These are phyloP conservation scores for Rehmannia glutinosa DNA, from an alignment of 257 asterid genomes.

Conservation along the genomic window DNA sequence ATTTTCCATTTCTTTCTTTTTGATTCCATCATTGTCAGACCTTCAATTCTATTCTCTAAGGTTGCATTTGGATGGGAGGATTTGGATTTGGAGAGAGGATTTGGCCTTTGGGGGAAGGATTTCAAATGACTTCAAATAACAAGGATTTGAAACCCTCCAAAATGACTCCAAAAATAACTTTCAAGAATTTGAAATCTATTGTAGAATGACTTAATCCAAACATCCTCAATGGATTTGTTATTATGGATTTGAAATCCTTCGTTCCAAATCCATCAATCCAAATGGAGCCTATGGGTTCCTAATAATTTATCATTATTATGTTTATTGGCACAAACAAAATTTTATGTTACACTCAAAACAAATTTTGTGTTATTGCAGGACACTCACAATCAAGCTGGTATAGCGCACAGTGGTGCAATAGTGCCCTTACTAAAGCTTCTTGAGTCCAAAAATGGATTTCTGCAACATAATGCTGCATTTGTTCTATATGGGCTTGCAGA, in stretches of 20 bases:
- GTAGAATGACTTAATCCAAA: too few relatives aligned
- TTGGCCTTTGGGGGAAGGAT: too few relatives aligned
- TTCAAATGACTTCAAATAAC: too few relatives aligned
- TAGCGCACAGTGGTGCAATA: constrained; percentile 69
- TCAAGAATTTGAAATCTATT: too few relatives aligned
- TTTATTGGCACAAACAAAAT: background rate
- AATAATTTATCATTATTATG: background rate
- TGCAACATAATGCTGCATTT: constrained; percentile 84
- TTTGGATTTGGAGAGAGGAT: too few relatives aligned
- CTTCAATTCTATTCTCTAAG: background rate
- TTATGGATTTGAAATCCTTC: too few relatives aligned
- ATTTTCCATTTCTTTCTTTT: background rate
- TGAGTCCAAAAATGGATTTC: constrained; percentile 64
- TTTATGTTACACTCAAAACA: background rate
- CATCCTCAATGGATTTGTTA: too few relatives aligned
- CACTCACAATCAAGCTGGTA: constrained; percentile 76
- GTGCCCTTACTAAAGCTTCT: constrained; percentile 62
- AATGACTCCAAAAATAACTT: too few relatives aligned
- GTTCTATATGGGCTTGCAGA: constrained; percentile 81
- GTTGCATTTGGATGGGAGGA: too few relatives aligned
- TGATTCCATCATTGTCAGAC: background rate
- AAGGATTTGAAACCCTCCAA: too few relatives aligned
- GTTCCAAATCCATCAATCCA: too few relatives aligned
- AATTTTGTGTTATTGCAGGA: constrained; percentile 34
- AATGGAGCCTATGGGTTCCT: too few relatives aligned